Conservation (phyloP, 768 basidiomycete species). For the Holtermannia corniformis region DNA sequence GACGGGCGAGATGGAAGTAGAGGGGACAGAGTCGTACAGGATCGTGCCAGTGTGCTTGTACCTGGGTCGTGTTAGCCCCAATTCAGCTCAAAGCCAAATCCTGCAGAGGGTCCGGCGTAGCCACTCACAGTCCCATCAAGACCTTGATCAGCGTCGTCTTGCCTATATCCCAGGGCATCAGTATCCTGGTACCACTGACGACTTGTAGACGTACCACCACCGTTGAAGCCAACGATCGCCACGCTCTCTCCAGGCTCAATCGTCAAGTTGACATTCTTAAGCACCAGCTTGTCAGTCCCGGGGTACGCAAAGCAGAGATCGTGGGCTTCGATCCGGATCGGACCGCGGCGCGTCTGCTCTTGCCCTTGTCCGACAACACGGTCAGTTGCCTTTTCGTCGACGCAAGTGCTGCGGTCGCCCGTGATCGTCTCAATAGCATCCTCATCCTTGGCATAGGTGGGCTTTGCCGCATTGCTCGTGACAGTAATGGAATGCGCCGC, state of each 20-base stretch:
- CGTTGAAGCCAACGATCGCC: conserved; percentile 58
- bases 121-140: conserved; percentile 53
- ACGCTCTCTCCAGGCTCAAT: conserved; percentile 67
- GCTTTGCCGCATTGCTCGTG: neutral
- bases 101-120: no score
- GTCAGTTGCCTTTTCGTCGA: no score
- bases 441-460: no score
- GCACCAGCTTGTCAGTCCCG: conserved; percentile 56
- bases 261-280: conserved; percentile 60
- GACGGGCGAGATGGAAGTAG: conserved; percentile 55
- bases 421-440: neutral
- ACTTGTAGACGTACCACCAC: conserved; percentile 11
- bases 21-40: conserved; percentile 59
- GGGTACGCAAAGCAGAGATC: conserved; percentile 71
- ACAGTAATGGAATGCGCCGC: no score
- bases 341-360: neutral
- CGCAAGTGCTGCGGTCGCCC: no score
- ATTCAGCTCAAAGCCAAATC: no score
- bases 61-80: neutral
- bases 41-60: conserved; percentile 58
- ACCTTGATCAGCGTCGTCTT: conserved; percentile 82
- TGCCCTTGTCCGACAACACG: no score
- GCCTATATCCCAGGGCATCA: neutral
- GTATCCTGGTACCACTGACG: neutral
- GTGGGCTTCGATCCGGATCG: conserved; percentile 58